Percentiles rank a stretch among this genome's conserved stretches.
Conservation (phyloP, 116 monocot genomes). For the Posidonia oceanica region DNA sequence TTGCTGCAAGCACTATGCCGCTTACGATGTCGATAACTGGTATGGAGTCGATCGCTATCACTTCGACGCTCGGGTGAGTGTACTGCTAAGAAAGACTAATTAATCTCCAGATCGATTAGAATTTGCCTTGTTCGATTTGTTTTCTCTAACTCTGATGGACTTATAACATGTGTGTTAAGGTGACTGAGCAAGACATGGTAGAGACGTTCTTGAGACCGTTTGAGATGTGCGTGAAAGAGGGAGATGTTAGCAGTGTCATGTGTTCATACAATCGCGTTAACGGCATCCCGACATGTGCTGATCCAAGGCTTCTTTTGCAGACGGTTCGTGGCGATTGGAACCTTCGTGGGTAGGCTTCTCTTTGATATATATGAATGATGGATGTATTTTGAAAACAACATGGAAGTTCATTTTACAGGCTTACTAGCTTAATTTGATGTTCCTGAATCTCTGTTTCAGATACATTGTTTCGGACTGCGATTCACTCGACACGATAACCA, state of each 20-base stretch:
- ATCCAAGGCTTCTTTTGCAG: slow-evolving; percentile 46
- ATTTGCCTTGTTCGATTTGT: neutral
- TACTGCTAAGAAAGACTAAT: neutral
- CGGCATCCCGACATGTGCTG: slow-evolving; percentile 88
- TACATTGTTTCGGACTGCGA: slow-evolving; percentile 16
- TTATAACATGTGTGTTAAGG: slow-evolving; percentile 17
- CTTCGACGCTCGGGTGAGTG: slow-evolving; percentile 19
- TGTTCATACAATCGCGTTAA: slow-evolving; percentile 90
- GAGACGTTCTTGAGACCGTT: slow-evolving; percentile 91
- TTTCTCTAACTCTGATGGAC: neutral
- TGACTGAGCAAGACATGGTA: slow-evolving; percentile 64
- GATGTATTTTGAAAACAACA: too few relatives aligned
- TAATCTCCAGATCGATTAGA: neutral
- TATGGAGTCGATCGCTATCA: slow-evolving; percentile 16
- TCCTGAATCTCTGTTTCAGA: slow-evolving; percentile 14
- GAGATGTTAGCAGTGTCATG: slow-evolving; percentile 74
- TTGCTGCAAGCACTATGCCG: slow-evolving; percentile 60
- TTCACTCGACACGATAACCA: too few relatives aligned
- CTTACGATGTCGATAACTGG: slow-evolving; percentile 54
- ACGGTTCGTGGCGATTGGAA: slow-evolving; percentile 57
- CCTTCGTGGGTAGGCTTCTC: slow-evolving; percentile 46
- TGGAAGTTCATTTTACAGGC: too few relatives aligned
- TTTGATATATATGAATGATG: too few relatives aligned
- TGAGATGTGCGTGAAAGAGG: slow-evolving; percentile 66
- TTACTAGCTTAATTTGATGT: neutral